Percentiles rank a stretch among this genome's conserved stretches.
These are phyloP conservation scores for Haplographium delicatum DNA, from an alignment of 495 filamentous ascomycete species.

Conservation along the genomic window DNA sequence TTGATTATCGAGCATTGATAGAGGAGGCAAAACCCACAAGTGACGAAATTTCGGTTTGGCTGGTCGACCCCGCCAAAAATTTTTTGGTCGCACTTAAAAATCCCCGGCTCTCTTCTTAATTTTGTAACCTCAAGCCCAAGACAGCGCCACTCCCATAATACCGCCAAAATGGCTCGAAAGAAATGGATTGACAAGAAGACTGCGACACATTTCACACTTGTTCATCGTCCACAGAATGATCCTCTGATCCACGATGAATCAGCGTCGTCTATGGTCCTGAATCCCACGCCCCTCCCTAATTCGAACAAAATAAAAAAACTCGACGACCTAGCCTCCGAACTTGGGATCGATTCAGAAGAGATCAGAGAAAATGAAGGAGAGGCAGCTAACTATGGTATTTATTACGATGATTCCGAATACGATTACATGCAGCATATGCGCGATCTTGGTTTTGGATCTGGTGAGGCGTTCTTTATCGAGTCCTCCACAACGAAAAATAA, in stretches of 20 bases:
- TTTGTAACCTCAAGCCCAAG: neutral
- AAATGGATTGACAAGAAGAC: constrained; percentile 95
- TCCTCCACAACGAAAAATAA: constrained; percentile 51
- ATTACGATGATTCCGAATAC: constrained; percentile 81
- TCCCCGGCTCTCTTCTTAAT: neutral
- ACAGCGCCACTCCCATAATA: constrained; percentile 29
- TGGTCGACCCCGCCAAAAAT: constrained; percentile 6
- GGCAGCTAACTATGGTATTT: constrained; percentile 89
- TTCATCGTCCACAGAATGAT: constrained; percentile 95
- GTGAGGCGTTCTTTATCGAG: constrained; percentile 72
- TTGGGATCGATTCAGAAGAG: constrained; percentile 53
- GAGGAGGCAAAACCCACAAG: constrained; percentile 1
- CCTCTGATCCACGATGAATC: constrained; percentile 84
- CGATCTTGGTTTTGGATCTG: constrained; percentile 60
- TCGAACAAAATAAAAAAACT: constrained; percentile 59
- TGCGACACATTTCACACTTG: constrained; percentile 85
- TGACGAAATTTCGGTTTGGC: constrained; percentile 23
- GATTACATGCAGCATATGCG: constrained; percentile 99
- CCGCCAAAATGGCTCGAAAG: constrained; percentile 66
- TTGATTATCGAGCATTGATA: constrained; percentile 18
- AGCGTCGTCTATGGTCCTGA: constrained; percentile 77
- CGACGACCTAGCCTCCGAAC: constrained; percentile 70
- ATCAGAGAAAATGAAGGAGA: constrained; percentile 91
- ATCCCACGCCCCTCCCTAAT: constrained; percentile 44
- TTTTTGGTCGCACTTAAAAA: constrained; percentile 1